Conservation (phyloP, 2,329 filamentous ascomycete genomes). For the Neophaeococcomyces aloes region DNA sequence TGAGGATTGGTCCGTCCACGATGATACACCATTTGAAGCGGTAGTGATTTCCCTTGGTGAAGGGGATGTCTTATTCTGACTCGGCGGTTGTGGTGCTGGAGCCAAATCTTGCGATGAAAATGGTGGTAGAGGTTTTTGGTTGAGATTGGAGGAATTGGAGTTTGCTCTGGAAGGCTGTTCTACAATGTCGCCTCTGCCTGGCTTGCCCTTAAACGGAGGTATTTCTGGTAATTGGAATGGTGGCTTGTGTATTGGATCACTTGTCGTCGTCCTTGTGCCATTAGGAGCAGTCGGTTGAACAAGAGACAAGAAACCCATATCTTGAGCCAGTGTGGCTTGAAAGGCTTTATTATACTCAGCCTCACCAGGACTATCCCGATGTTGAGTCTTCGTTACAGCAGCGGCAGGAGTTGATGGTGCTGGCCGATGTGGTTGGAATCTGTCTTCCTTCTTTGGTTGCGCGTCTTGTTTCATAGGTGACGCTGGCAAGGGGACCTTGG, state of each 20-base stretch:
- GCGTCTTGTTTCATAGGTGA: constrained; percentile 48
- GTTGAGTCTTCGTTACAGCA: constrained; percentile 34
- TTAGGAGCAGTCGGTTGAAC: constrained; percentile 22
- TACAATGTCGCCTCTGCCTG: constrained; percentile 20
- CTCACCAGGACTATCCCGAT: constrained; percentile 29
- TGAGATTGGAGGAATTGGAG: constrained; percentile 19
- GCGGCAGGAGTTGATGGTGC: constrained; percentile 37
- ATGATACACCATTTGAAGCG: constrained; percentile 14
- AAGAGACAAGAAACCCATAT: constrained; percentile 32
- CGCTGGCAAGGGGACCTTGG: constrained; percentile 50
- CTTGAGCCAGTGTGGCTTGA: constrained; percentile 33
- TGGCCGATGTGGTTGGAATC: constrained; percentile 21
- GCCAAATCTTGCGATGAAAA: constrained; percentile 20
- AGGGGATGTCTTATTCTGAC: constrained; percentile 7
- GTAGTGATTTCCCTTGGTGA: constrained; percentile 5
- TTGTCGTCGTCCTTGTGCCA: constrained; percentile 6
- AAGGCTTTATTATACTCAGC: constrained; percentile 33
- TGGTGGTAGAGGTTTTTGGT: constrained; percentile 24
- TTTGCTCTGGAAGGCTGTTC: constrained; percentile 13
- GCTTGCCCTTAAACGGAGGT: constrained; percentile 24
- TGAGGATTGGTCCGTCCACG: constrained; percentile 11
- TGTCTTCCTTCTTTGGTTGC: constrained; percentile 36
- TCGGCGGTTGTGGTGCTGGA: constrained; percentile 10
- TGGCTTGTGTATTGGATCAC: constrained; percentile 22
- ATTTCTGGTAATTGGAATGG: constrained; percentile 23